These are phyloP conservation scores for Cicer bijugum DNA, from an alignment of 306 rosid species.

Conservation along the genomic window DNA sequence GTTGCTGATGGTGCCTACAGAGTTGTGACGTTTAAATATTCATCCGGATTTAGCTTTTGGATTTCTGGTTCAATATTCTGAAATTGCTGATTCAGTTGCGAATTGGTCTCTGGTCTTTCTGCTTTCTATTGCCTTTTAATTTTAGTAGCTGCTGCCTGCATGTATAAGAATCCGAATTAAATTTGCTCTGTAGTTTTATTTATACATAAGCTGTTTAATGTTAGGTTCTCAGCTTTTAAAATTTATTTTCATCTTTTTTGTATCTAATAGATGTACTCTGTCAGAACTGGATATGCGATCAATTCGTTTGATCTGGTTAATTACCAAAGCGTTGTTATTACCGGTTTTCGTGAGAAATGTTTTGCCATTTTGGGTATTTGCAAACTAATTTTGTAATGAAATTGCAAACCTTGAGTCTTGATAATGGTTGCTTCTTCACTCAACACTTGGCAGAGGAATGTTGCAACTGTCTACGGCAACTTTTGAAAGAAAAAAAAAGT, in stretches of 20 bases:
- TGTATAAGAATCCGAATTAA: conserved; percentile 1
- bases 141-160: conserved; percentile 17
- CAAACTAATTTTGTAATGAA: background rate
- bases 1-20: conserved; percentile 40
- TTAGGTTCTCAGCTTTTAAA: background rate
- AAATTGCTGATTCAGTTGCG: conserved; percentile 22
- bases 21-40: conserved; percentile 30
- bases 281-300: background rate
- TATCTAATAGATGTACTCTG: background rate
- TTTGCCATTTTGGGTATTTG: background rate
- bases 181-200: conserved; percentile 26
- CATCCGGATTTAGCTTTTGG: conserved; percentile 34
- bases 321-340: background rate
- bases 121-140: conserved; percentile 45
- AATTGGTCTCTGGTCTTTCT: conserved; percentile 43
- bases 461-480: no score
- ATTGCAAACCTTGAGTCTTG: background rate
- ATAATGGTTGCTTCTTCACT: no score
- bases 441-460: no score
- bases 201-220: conserved; percentile 18
- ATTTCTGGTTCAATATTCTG: conserved; percentile 29
- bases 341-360: background rate
- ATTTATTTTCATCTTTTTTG: background rate
- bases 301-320: conserved; percentile 13
- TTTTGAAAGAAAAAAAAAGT: no score